Percentiles rank a stretch among this genome's conserved stretches.
Conservation (phyloP, 2,329 filamentous ascomycete genomes). For the Diaporthe batatas region DNA sequence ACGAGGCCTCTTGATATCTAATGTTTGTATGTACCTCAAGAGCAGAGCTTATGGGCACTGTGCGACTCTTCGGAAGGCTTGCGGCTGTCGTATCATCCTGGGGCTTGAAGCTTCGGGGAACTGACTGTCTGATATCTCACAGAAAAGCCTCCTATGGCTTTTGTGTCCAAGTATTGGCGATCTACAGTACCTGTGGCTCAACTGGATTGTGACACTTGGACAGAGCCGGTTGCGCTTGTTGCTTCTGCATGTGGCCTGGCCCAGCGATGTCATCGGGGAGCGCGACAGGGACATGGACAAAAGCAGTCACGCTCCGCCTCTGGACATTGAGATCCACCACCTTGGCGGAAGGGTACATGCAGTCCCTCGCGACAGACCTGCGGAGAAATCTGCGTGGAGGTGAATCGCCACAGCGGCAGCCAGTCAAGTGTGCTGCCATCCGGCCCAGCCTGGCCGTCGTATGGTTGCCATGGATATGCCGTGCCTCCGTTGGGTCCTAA, state of each 20-base stretch:
- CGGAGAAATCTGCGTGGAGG: constrained; percentile 33
- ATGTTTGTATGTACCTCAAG: not conserved
- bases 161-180: not conserved
- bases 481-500: not conserved
- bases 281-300: constrained; percentile 26
- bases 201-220: constrained; percentile 2
- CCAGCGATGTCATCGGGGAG: constrained; percentile 1
- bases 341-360: constrained; percentile 35
- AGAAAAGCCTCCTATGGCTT: constrained; percentile 9
- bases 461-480: not conserved
- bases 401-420: constrained; percentile 22
- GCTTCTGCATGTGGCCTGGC: constrained; percentile 26
- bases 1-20: not conserved
- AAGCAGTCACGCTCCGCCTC: not conserved
- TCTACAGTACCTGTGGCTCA: constrained; percentile 12
- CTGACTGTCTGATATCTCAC: constrained; percentile 12
- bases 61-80: not conserved
- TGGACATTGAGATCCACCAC: constrained; percentile 25
- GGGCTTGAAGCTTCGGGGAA: not conserved
- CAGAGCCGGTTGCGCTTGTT: not conserved
- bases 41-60: not conserved
- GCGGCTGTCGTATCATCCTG: constrained; percentile 10
- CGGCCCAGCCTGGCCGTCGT: constrained; percentile 4
- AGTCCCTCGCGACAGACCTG: constrained; percentile 22
- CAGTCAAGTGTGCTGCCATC: constrained; percentile 26